Evolutionary conservation across 208 protist genomes (phyloP), one percentile per base, ranked within the genome.

Genomic region (Porcisia hertigi): DNA sequence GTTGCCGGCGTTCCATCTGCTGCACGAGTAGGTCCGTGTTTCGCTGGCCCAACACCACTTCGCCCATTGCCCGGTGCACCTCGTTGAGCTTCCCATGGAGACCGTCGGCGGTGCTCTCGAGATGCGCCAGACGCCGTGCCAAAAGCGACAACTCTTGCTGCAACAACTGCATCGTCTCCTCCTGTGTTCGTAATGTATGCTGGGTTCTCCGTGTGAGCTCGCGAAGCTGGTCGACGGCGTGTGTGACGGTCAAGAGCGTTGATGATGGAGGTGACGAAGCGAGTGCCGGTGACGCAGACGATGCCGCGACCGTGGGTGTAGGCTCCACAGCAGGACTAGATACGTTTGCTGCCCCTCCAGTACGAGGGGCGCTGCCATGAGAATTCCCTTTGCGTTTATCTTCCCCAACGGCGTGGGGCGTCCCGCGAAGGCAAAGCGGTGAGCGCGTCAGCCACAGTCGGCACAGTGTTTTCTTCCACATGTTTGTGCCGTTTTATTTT

Each of bases 1-100:
- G 66, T 11, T 92, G 81, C 45, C 82, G 71, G 23, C 81, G 80
- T 71, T 94, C 92, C 65, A 94, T 82, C 74, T 96, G 92, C 49
- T 83, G 80, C 57, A 94, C 79, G 18, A 96, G 83, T 11, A 85
- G 64, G 70, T 94, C 89, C 2, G 82, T 85, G 73, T 91, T 93
- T 55, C 83, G 80, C 79, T 91, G 82, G 43, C 86, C 58, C 57
- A 96, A 69, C 41, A 80, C 73, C 12, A 94, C 80, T 59, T 91
- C 88, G 0, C 89, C 90, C 43, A 87, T 79, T 1, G 83, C 64
- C 0, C 89, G 73, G 34, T 81, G 80, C 54, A 85, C 76, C 62
- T 90, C 85, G 9, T 60, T 74, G 55, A 92, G 75, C 57, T 77
- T 34, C 69, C 77, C 74, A 62, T 85, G 83, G 74, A 86, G 54